Base-by-base conservation (phyloP, 1,139 yeast species). In the Lodderomyces parapsilosis region DNA sequence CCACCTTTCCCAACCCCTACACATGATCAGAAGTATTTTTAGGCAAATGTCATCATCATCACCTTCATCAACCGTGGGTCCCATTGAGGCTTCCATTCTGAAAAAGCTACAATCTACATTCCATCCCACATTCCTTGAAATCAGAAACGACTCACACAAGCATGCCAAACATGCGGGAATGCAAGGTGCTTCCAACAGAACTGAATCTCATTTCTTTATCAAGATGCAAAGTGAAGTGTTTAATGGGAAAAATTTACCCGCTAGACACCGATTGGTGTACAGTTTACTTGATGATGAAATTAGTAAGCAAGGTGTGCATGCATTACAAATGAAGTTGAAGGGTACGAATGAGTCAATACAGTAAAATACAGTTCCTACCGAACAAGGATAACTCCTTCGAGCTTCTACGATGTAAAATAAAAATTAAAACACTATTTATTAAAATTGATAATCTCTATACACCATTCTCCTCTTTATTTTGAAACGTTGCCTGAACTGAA, bases 121-220 rank as follows among this genome's bases (percentile, higher is more conserved):
- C 49, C 61, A 71, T 7, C 88, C 93, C 0, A 49, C 68, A 1
- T 64, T 58, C 43, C 67, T 88, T 36, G 77, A 76, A 42, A 71
- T 89, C 19, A 72, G 71, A 48, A 93, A 93, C 60, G 98, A 93
- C 63, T 88, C 96, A 2, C 81, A 81, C 61, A 86, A 86, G 60
- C 99, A 93, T 62, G 80, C 91, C 2, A 94, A 89, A 54, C 99
- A 93, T 62, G 84, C 82, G 44, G 93, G 96, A 1, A 78, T 89
- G 72, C 75, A 82, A 46, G 88, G 84, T 4, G 89, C 91, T 9
- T 53, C 72, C 2, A 89, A 89, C 62, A 71, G 68, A n/a, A 74
- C 78, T 1, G 99, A 93, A 63, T 86, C 96, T 1, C 99, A 93
- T 60, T 90, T 93, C 62, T 65, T 81, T 46, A 59, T 85, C 32